phyloP scores from a whole-genome alignment of 2,329 filamentous ascomycete species.

The Aureobasidium lini region DNA sequence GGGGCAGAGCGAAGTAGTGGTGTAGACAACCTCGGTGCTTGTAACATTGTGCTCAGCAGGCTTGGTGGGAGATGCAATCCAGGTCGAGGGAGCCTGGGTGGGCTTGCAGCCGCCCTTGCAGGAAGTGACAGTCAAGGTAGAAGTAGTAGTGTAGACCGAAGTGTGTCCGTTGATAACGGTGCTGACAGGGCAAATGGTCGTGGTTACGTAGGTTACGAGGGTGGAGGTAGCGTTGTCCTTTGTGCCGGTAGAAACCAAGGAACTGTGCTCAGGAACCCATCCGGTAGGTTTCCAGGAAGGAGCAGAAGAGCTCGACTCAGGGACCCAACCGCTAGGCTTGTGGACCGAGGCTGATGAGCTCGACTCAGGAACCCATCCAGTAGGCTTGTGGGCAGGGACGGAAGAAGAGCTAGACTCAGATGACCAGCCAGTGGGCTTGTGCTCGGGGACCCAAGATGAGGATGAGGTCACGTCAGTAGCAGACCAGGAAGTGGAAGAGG shows the following conservation, averaged over 20 bases:
- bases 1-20: constrained; percentile 22
- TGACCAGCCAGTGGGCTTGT: background rate
- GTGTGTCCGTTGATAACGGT: background rate
- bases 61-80: background rate
- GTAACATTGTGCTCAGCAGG: constrained; percentile 14
- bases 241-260: constrained; percentile 20
- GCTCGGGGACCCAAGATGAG: background rate
- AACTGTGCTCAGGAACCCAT: constrained; percentile 2
- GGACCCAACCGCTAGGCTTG: background rate
- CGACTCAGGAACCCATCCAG: background rate
- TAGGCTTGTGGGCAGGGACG: background rate
- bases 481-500: background rate
- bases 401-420: background rate
- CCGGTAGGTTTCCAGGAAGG: background rate
- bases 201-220: constrained; percentile 20
- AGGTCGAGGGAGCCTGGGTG: background rate
- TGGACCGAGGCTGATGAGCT: background rate
- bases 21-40: constrained; percentile 18
- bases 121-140: background rate
- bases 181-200: constrained; percentile 19
- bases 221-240: constrained; percentile 22
- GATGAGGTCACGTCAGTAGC: constrained; percentile 1
- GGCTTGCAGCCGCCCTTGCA: constrained; percentile 5
- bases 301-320: background rate
- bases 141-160: background rate